Evolutionary conservation across 2,329 filamentous ascomycete species (phyloP).

Genomic region (Sclerotinia sclerotiorum): DNA sequence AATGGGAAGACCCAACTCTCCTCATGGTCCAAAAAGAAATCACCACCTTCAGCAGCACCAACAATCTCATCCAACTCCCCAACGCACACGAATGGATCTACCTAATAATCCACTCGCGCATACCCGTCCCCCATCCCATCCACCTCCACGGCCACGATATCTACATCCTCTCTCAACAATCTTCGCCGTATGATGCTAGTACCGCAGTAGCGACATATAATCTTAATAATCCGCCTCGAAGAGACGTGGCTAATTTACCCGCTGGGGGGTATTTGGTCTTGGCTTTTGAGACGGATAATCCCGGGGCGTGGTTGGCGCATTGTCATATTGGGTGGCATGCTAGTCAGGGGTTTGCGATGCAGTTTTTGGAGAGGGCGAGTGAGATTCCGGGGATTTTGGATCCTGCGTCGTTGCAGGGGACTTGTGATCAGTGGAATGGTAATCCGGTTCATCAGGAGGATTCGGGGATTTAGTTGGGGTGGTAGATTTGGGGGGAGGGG

Average conservation of each 20-base stretch:
- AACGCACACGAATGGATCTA: slow-evolving; percentile 39
- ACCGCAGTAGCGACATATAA: slow-evolving; percentile 32
- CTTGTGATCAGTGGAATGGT: slow-evolving; percentile 25
- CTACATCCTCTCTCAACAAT: slow-evolving; percentile 47
- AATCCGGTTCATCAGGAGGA: slow-evolving; percentile 23
- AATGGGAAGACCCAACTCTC: slow-evolving; percentile 51
- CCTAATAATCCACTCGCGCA: slow-evolving; percentile 35
- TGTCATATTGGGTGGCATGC: slow-evolving; percentile 49
- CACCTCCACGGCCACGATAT: slow-evolving; percentile 54
- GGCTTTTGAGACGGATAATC: slow-evolving; percentile 31
- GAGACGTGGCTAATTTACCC: slow-evolving; percentile 50
- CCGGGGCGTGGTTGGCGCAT: slow-evolving; percentile 31
- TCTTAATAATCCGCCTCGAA: slow-evolving; percentile 49
- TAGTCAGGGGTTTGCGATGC: slow-evolving; percentile 50
- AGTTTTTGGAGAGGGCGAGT: slow-evolving; percentile 46
- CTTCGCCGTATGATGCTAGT: slow-evolving; percentile 40
- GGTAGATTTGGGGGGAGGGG: not conserved
- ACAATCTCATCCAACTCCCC: slow-evolving; percentile 34
- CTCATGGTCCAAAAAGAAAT: slow-evolving; percentile 38
- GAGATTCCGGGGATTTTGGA: slow-evolving; percentile 30
- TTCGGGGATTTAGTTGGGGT: slow-evolving; percentile 24
- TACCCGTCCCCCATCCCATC: slow-evolving; percentile 39
- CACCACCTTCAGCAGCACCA: slow-evolving; percentile 29
- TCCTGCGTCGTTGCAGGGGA: not conserved
- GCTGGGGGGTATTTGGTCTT: slow-evolving; percentile 29